Evolutionary conservation across 768 basidiomycete genomes (phyloP).

Genomic region (Calocybe indica): DNA sequence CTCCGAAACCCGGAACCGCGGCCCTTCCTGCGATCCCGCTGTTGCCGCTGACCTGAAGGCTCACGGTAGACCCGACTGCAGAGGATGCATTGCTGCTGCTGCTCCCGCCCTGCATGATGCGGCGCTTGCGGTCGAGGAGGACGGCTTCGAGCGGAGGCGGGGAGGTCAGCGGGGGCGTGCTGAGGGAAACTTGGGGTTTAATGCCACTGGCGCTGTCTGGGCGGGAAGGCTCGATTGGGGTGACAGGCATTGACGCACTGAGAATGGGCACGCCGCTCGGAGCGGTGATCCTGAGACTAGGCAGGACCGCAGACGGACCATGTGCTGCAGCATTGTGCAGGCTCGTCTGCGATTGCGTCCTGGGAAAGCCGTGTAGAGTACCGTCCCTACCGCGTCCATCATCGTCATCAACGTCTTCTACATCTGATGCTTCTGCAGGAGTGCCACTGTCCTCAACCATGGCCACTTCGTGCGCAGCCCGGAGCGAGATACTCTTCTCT

Average conservation of each 20-base stretch:
- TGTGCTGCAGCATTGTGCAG: no score
- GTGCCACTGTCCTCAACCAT: conserved; percentile 5
- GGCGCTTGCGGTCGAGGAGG: conserved; percentile 59
- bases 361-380: no score
- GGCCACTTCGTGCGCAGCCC: conserved; percentile 3
- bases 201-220: neutral
- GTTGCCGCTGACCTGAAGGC: no score
- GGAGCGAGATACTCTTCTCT: conserved; percentile 9
- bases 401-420: neutral
- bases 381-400: no score
- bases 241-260: neutral
- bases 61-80: neutral
- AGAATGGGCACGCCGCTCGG: neutral
- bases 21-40: no score
- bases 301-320: no score
- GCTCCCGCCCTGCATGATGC: conserved; percentile 19
- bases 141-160: conserved; percentile 60
- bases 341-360: no score
- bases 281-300: neutral
- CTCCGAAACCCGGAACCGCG: no score
- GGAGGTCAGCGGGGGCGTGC: conserved; percentile 32
- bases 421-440: conserved; percentile 9
- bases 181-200: neutral
- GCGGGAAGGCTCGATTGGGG: neutral
- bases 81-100: neutral